Conservation (phyloP, 805 yeast genomes). For the Grigorovia transvaalensis region DNA sequence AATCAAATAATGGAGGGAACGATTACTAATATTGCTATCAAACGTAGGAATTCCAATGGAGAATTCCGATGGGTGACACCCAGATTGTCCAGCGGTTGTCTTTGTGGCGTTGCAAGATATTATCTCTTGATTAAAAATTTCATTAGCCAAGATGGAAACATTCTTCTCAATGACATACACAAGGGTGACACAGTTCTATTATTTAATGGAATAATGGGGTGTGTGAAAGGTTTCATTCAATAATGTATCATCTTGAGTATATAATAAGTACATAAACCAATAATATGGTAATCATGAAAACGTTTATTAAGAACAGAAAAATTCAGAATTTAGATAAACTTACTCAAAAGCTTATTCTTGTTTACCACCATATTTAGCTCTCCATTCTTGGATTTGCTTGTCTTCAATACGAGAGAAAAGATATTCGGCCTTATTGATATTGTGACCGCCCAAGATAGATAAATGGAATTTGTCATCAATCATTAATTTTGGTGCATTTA, state of each 20-base stretch:
- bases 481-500: constrained; percentile 69
- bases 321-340: not conserved
- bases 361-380: constrained; percentile 75
- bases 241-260: constrained; percentile 1
- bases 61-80: constrained; percentile 65
- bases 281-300: not conserved
- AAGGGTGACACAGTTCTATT: constrained; percentile 63
- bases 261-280: not conserved
- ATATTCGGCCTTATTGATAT: constrained; percentile 84
- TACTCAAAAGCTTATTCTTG: constrained; percentile 29
- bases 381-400: constrained; percentile 78
- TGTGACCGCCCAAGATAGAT: constrained; percentile 67
- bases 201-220: constrained; percentile 79
- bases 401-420: constrained; percentile 89
- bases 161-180: constrained; percentile 33
- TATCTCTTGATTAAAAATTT: constrained; percentile 44
- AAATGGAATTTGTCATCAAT: constrained; percentile 70
- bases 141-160: constrained; percentile 41
- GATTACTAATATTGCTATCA: constrained; percentile 67
- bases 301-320: not conserved
- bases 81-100: constrained; percentile 62
- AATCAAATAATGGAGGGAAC: constrained; percentile 70
- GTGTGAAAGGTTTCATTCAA: constrained; percentile 47
- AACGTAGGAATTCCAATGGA: constrained; percentile 7
- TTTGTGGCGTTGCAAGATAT: constrained; percentile 74